phyloP scores from a whole-genome alignment of 2,329 filamentous ascomycete genomes.

The Colletotrichum acutatum region DNA sequence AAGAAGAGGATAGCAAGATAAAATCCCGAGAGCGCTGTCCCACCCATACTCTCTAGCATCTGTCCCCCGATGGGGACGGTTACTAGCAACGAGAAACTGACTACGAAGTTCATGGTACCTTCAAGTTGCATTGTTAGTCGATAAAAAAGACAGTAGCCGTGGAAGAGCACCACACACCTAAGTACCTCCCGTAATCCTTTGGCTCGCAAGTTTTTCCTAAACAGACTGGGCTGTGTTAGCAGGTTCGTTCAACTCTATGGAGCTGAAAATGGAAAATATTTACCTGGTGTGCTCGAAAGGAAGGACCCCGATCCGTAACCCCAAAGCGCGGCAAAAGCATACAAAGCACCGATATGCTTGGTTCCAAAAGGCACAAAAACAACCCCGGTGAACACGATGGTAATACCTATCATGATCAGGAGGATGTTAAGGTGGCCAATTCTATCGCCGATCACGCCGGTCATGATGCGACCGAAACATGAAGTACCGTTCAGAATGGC shows the following conservation, averaged over 20 bases:
- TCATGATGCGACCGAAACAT: conserved; percentile 54
- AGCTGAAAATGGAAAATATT: neutral
- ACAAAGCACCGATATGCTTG: conserved; percentile 50
- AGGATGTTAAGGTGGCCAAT: conserved; percentile 59
- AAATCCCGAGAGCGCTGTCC: conserved; percentile 56
- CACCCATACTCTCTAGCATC: conserved; percentile 56
- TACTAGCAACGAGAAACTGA: conserved; percentile 56
- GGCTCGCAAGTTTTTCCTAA: conserved; percentile 58
- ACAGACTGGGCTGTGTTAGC: conserved; percentile 46
- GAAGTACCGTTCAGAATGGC: conserved; percentile 56
- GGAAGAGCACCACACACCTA: conserved; percentile 33
- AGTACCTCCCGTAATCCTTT: conserved; percentile 58
- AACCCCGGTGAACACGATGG: conserved; percentile 51
- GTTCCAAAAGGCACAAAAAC: conserved; percentile 58
- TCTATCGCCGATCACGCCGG: conserved; percentile 54
- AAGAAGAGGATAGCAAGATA: conserved; percentile 54
- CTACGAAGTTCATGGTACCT: conserved; percentile 59
- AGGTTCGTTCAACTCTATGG: fast-evolving
- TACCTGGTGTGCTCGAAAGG: conserved; percentile 51
- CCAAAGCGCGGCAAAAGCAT: conserved; percentile 57
- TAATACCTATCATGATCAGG: conserved; percentile 46
- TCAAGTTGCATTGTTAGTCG: neutral
- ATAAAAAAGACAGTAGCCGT: fast-evolving
- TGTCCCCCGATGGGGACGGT: conserved; percentile 58
- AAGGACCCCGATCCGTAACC: conserved; percentile 61